Base-by-base conservation (phyloP, 2,329 filamentous ascomycete species). In the Trichoderma brevicompactum region DNA sequence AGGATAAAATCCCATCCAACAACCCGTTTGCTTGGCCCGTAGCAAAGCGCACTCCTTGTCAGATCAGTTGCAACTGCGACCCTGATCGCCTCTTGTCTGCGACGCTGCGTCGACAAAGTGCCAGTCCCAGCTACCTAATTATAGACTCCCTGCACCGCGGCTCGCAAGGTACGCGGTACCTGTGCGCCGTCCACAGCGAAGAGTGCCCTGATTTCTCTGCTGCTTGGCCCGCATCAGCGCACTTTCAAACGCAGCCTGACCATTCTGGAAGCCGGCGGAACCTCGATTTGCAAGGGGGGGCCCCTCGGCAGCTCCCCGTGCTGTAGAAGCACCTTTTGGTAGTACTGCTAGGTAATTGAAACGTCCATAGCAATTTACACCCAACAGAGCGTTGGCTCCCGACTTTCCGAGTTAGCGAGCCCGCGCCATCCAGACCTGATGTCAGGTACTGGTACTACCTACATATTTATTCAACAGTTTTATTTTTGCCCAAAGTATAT, bases 31-130 rank as follows among this genome's bases (percentile, higher is more conserved):
- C 48, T 61, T 62, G 59, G 28, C 59, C 59, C 59, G 59, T 32
- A 17, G 36, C 59, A 62, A 62, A 62, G 59, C 59, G 59, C 59
- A 53, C 48, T 62, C 59, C 59, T 23, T 28, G 59, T 62, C 59
- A 34, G 23, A 28, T n/a, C 48, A 28, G 46, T 50, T 40, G 56
- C 56, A 52, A 46, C 19, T 41, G 46, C 46, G 41, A 61, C 59
- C 38, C 48, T 61, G 58, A 61, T 62, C 48, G 59, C 43, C 59
- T 53, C n/a, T 52, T 34, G 38, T 19, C 36, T 43, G 46, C 48
- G 52, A 60, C 56, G 59, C 48, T 62, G 48, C 23, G 34, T 60
- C 34, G 43, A 52, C 38, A 43, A 32, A 43, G 48, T 36, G 28
- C 48, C 49, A 28, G 9, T 13, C 36, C 55, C 17, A 15, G 13